Evolutionary conservation across 106 monocot species (phyloP), one percentile per base, ranked within the genome.

Genomic region (Xerophyta viscosa): DNA sequence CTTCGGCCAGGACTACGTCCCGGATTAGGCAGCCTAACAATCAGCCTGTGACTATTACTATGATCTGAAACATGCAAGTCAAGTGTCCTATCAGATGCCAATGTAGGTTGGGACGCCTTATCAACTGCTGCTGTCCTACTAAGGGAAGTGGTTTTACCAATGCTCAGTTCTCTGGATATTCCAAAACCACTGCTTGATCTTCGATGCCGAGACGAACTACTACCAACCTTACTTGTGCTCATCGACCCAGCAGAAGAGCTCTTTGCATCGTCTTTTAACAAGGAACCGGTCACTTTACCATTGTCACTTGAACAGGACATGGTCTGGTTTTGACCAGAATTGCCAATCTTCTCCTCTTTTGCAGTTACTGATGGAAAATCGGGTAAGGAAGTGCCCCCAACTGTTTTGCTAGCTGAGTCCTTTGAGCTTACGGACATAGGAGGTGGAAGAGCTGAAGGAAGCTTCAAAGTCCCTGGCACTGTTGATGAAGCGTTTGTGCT

Each of bases 281-380:
- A 62, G 55, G 80, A 56, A 45, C 75, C 52, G 15, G 54, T 31
- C 22, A 50, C 29, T 44, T 71, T 81, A 29, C 36, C 57, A 48
- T 77, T 76, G 41, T 83, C 83, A 56, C 73, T 67, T 14, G 77
- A 83, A 54, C 70, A 71, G 55, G 84, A 76, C 52, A 75, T 81
- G 57, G 75, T 75, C 57, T 63, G 81, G 8, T 75, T 75, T 23
- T 81, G 81, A 63, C 83, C 73, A 12, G 83, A 77, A 50, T 68
- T 67, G 47, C 68, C 72, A 57, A 75, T 85, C 45, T 79, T 85
- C 62, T 85, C 84, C 39, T 79, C 84, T 56, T 72, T 79, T 6
- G 53, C 60, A 36, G 62, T 21, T 1, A 44, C n/a, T 15, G 42
- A 57, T 11, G 54, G 64, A 15, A 63, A 39, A 8, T 72, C 72